These are phyloP conservation scores for Candida railenensis DNA, from an alignment of 805 yeast genomes.

Conservation along the genomic window DNA sequence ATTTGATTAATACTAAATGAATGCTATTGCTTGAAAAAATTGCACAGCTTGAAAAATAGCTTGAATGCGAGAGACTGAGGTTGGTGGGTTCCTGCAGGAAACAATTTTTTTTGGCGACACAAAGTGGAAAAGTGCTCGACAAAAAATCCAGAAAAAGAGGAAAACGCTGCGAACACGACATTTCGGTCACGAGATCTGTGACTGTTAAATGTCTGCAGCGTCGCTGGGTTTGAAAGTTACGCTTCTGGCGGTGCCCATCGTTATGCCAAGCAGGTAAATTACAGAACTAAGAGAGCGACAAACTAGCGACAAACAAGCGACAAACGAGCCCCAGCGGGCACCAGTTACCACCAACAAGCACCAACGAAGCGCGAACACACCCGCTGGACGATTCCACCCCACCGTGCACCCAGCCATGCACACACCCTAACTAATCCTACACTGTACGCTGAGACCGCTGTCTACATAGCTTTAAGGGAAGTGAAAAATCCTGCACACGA, in stretches of 20 bases:
- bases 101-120: background rate
- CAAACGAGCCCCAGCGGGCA: too few relatives aligned
- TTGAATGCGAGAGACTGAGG: slow-evolving; percentile 1
- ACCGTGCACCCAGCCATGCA: background rate
- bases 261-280: too few relatives aligned
- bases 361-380: too few relatives aligned
- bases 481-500: background rate
- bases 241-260: background rate
- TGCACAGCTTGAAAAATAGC: slow-evolving; percentile 6
- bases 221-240: background rate
- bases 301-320: too few relatives aligned
- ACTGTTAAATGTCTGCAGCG: slow-evolving; percentile 2
- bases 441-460: too few relatives aligned
- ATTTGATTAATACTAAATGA: background rate
- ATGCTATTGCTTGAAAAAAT: slow-evolving; percentile 1
- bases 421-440: background rate
- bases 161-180: slow-evolving; percentile 1
- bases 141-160: background rate
- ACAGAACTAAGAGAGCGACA: too few relatives aligned
- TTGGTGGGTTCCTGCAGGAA: slow-evolving; percentile 1
- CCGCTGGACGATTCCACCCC: too few relatives aligned
- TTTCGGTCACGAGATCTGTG: slow-evolving; percentile 3
- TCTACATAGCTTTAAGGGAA: too few relatives aligned
- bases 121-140: background rate
- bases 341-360: background rate